These are phyloP conservation scores for Raphanus sativus DNA, from an alignment of 345 rosid genomes.

Conservation along the genomic window DNA sequence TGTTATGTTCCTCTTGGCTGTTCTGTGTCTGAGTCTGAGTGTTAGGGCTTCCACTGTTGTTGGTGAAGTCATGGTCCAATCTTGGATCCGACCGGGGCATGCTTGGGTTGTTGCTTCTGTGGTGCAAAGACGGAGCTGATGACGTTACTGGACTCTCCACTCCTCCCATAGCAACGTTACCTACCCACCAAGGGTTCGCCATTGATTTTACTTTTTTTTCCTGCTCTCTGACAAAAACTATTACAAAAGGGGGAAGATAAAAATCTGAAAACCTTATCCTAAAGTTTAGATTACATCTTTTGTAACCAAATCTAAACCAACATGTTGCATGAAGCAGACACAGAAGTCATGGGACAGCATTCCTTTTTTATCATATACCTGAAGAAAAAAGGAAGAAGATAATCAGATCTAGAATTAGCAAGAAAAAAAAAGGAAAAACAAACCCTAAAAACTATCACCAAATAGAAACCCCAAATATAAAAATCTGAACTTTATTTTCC, in stretches of 20 bases:
- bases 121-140: constrained; percentile 52
- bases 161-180: constrained; percentile 66
- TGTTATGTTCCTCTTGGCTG: constrained; percentile 49
- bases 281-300: constrained; percentile 14
- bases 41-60: constrained; percentile 41
- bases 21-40: constrained; percentile 31
- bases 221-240: constrained; percentile 23
- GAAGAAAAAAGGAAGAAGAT: not conserved
- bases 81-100: constrained; percentile 47
- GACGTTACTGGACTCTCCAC: constrained; percentile 45
- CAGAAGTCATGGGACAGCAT: constrained; percentile 36
- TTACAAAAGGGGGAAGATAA: constrained; percentile 20
- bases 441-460: not conserved
- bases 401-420: constrained; percentile 36
- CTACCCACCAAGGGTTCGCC: constrained; percentile 94
- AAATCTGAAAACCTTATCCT: constrained; percentile 39
- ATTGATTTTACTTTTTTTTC: constrained; percentile 33
- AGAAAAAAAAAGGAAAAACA: not conserved
- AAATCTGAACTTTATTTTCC: not conserved
- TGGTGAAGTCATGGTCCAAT: constrained; percentile 60
- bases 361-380: constrained; percentile 36
- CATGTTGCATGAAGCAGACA: constrained; percentile 44
- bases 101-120: constrained; percentile 41
- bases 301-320: constrained; percentile 34
- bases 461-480: constrained; percentile 5